Evolutionary conservation across 2,329 filamentous ascomycete species (phyloP).

Genomic region (Arthrobotrys entomopaga): DNA sequence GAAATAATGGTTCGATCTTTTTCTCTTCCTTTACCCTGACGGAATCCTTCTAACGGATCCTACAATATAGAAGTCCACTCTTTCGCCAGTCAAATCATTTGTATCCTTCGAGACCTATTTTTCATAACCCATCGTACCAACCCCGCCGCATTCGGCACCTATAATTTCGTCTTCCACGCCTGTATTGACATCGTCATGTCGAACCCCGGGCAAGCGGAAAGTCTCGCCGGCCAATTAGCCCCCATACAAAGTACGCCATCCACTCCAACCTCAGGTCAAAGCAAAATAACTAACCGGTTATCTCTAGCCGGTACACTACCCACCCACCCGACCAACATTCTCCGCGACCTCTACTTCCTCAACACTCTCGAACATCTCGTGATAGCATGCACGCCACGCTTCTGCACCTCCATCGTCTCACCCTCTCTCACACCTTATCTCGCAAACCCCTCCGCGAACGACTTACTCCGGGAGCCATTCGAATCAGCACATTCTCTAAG

Average conservation of each 20-base stretch:
- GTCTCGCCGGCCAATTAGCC: slow-evolving; percentile 68
- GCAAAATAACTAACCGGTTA: slow-evolving; percentile 64
- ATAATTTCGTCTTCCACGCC: slow-evolving; percentile 83
- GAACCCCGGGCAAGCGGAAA: slow-evolving; percentile 73
- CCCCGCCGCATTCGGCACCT: slow-evolving; percentile 80
- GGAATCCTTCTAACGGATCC: neutral
- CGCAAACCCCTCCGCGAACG: slow-evolving; percentile 67
- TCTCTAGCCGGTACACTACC: slow-evolving; percentile 69
- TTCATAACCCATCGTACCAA: slow-evolving; percentile 82
- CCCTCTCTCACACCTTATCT: slow-evolving; percentile 80
- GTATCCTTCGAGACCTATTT: slow-evolving; percentile 78
- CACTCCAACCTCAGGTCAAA: neutral
- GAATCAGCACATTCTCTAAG: slow-evolving; percentile 87
- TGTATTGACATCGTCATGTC: slow-evolving; percentile 82
- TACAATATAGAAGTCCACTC: slow-evolving; percentile 68
- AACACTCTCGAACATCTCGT: slow-evolving; percentile 87
- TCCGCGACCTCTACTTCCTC: slow-evolving; percentile 86
- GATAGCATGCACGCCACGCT: slow-evolving; percentile 72
- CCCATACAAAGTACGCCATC: slow-evolving; percentile 43
- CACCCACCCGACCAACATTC: slow-evolving; percentile 73
- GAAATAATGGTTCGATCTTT: slow-evolving; percentile 54
- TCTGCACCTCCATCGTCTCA: slow-evolving; percentile 78
- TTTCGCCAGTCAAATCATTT: slow-evolving; percentile 76
- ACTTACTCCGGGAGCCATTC: slow-evolving; percentile 75
- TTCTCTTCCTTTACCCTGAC: neutral